phyloP scores from a whole-genome alignment of 1,284 basidiomycete genomes.

The Inonotus obliquus region DNA sequence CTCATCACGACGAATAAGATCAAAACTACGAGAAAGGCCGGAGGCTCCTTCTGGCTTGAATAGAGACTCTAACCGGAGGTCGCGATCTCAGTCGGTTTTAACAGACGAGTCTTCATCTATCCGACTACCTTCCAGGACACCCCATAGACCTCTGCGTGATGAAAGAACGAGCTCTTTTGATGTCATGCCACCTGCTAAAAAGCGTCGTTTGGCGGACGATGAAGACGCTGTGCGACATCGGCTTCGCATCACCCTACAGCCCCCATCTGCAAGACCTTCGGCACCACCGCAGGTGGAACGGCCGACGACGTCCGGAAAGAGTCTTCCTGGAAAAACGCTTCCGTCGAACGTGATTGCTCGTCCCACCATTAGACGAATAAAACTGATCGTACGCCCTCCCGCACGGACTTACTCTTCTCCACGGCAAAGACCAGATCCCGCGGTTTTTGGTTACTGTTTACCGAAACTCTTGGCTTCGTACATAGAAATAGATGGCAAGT shows the following conservation, averaged over 20 bases:
- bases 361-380: constrained; percentile 50
- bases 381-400: constrained; percentile 64
- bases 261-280: not conserved
- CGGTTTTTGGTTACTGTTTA: constrained; percentile 52
- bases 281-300: not conserved
- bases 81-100: not conserved
- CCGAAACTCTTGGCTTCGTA: constrained; percentile 58
- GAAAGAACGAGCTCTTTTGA: not conserved
- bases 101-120: not conserved
- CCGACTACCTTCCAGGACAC: not conserved
- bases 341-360: not conserved
- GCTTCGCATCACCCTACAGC: not conserved
- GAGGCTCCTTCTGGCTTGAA: not conserved
- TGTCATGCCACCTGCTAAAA: not conserved
- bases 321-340: constrained; percentile 12
- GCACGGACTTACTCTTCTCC: constrained; percentile 61
- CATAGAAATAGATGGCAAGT: constrained; percentile 42
- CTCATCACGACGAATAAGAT: not conserved
- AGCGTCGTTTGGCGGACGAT: not conserved
- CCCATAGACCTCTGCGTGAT: not conserved
- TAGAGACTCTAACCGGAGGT: not conserved
- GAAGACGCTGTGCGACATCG: not conserved
- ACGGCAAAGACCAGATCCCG: constrained; percentile 52
- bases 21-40: not conserved
- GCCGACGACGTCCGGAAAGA: constrained; percentile 11